Evolutionary conservation across 2,329 filamentous ascomycete species (phyloP).

Genomic region (Calonectria leucothoes): DNA sequence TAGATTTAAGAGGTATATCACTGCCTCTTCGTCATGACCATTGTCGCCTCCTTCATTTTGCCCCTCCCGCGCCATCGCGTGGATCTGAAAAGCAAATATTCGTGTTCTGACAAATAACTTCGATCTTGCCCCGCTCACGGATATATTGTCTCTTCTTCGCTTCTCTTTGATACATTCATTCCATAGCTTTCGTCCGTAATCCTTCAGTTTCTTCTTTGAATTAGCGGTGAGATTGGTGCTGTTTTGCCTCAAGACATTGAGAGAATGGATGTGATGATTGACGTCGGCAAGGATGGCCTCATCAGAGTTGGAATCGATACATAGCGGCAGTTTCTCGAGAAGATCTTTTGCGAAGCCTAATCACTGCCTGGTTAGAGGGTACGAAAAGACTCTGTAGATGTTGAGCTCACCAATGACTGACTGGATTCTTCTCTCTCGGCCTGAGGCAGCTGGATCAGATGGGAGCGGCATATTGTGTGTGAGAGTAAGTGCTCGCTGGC

Average conservation of each 20-base stretch:
- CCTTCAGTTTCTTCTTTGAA: slow-evolving; percentile 61
- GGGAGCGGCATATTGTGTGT: neutral
- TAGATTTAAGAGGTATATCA: slow-evolving; percentile 72
- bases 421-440: slow-evolving; percentile 39
- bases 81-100: slow-evolving; percentile 73
- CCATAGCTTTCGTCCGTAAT: slow-evolving; percentile 71
- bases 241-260: slow-evolving; percentile 28
- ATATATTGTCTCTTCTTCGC: neutral
- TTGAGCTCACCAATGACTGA: slow-evolving; percentile 35
- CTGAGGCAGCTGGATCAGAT: neutral
- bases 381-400: neutral
- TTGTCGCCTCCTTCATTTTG: slow-evolving; percentile 39
- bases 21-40: slow-evolving; percentile 45
- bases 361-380: neutral
- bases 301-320: slow-evolving; percentile 50
- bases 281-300: slow-evolving; percentile 52
- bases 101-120: slow-evolving; percentile 55
- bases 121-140: neutral
- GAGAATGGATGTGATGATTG: slow-evolving; percentile 39
- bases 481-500: neutral
- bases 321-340: slow-evolving; percentile 34
- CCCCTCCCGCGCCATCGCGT: slow-evolving; percentile 66
- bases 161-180: slow-evolving; percentile 70
- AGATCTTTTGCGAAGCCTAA: slow-evolving; percentile 46
- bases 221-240: neutral